Percentiles rank a stretch among this genome's conserved stretches.
These are phyloP conservation scores for Sextonia rubra DNA, from an alignment of 164 flowering plant species.

Conservation along the genomic window DNA sequence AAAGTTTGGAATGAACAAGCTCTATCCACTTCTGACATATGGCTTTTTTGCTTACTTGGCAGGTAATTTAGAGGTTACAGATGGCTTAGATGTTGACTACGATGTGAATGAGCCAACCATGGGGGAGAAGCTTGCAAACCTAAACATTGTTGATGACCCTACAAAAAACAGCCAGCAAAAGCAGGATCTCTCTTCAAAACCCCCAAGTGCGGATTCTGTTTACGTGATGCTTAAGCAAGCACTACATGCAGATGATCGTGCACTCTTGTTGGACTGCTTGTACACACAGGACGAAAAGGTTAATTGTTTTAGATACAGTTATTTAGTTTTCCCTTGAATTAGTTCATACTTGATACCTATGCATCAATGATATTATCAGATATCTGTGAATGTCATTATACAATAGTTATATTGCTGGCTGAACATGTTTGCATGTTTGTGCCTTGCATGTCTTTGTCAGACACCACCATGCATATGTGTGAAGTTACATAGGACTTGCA, in stretches of 20 bases:
- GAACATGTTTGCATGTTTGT: background rate
- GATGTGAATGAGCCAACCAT: conserved; percentile 75
- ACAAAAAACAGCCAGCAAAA: conserved; percentile 16
- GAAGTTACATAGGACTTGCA: background rate
- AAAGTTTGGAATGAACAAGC: background rate
- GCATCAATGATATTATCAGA: background rate
- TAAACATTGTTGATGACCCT: conserved; percentile 33
- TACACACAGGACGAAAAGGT: conserved; percentile 83
- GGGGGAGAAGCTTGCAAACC: conserved; percentile 75
- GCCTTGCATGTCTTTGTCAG: background rate
- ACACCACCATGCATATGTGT: too few relatives aligned
- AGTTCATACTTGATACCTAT: background rate
- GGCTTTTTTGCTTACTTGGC: conserved; percentile 4
- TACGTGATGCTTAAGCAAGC: conserved; percentile 86
- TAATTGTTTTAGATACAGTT: background rate
- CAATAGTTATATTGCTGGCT: too few relatives aligned
- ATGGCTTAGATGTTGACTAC: conserved; percentile 28
- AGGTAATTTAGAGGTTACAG: conserved; percentile 27
- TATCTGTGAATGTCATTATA: too few relatives aligned
- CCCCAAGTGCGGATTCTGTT: conserved; percentile 93
- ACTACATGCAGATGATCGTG: conserved; percentile 80
- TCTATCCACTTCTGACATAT: background rate
- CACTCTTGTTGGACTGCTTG: conserved; percentile 72
- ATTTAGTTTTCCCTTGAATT: background rate
- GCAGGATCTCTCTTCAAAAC: conserved; percentile 34